These are phyloP conservation scores for Sordariomycetes sp. DNA, from an alignment of 2,329 filamentous ascomycete species.

Conservation along the genomic window DNA sequence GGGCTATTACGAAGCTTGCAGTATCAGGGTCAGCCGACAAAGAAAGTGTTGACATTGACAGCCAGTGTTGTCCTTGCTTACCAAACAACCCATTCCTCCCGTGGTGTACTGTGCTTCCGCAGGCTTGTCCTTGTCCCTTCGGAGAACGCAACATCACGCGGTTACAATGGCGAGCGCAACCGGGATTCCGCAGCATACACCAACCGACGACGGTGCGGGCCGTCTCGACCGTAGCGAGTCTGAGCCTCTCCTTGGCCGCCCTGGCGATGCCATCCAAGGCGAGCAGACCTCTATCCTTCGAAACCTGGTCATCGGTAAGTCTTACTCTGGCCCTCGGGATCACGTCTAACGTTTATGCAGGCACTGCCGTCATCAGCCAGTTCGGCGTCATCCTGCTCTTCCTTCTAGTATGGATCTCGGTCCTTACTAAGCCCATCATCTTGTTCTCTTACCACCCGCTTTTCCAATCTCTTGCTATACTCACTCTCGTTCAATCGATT, in stretches of 20 bases:
- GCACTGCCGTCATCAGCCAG: constrained; percentile 75
- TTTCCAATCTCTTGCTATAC: constrained; percentile 54
- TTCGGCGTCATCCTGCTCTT: constrained; percentile 67
- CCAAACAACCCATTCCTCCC: no score
- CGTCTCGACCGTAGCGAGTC: constrained; percentile 21
- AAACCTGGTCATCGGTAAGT: constrained; percentile 68
- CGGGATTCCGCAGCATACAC: constrained; percentile 47
- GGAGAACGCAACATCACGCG: no score
- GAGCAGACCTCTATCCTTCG: constrained; percentile 53
- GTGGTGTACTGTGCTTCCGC: no score
- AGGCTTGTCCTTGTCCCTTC: no score
- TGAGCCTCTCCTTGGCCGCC: constrained; percentile 38
- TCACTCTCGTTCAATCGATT: constrained; percentile 70
- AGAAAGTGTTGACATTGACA: no score
- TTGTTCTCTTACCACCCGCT: constrained; percentile 88
- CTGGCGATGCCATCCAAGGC: constrained; percentile 65
- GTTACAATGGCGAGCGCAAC: constrained; percentile 65
- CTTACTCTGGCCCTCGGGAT: background rate
- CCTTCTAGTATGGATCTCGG: constrained; percentile 66
- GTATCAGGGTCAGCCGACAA: no score
- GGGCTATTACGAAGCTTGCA: no score
- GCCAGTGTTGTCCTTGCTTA: no score
- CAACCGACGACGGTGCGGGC: constrained; percentile 11
- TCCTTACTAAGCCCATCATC: constrained; percentile 62
- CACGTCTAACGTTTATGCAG: no score